Evolutionary conservation across 164 flowering plant species (phyloP).

Genomic region (Vitis riparia): DNA sequence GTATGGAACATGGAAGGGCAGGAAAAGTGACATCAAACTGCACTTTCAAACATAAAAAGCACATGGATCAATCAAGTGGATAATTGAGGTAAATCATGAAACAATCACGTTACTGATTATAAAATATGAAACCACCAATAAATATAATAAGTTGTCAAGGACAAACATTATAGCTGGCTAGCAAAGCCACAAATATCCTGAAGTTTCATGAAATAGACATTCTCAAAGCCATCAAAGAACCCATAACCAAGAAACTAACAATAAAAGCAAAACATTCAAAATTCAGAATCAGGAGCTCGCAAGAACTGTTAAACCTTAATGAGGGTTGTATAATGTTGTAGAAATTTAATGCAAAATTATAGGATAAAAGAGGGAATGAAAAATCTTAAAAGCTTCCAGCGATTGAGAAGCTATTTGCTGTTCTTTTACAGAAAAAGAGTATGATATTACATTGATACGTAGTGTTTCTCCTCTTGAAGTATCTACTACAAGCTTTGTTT

Average conservation of each 20-base stretch:
- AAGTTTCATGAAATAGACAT: not conserved
- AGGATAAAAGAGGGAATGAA: not conserved
- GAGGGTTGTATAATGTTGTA: not conserved
- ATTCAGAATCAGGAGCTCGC: not conserved
- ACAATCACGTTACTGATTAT: not conserved
- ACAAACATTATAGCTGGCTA: not conserved
- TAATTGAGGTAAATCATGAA: not conserved
- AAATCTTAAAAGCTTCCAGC: not conserved
- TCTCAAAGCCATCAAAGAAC: not conserved
- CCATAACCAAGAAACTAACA: not conserved
- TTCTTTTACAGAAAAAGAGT: not conserved
- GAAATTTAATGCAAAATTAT: not conserved
- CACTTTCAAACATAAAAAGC: slow-evolving; percentile 23
- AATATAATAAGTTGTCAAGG: not conserved
- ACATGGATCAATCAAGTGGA: slow-evolving; percentile 4
- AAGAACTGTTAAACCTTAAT: not conserved
- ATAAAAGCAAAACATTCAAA: not conserved
- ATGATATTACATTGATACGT: slow-evolving; percentile 62
- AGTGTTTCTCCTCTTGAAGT: slow-evolving; percentile 86
- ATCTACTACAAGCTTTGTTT: slow-evolving; percentile 77
- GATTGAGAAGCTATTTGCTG: not conserved
- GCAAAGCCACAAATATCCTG: not conserved
- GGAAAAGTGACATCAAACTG: slow-evolving; percentile 93
- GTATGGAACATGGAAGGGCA: slow-evolving; percentile 71
- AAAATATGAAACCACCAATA: no score